Evolutionary conservation across 768 basidiomycete genomes (phyloP), one percentile per base, ranked within the genome.

Genomic region (Plicaturopsis crispa): DNA sequence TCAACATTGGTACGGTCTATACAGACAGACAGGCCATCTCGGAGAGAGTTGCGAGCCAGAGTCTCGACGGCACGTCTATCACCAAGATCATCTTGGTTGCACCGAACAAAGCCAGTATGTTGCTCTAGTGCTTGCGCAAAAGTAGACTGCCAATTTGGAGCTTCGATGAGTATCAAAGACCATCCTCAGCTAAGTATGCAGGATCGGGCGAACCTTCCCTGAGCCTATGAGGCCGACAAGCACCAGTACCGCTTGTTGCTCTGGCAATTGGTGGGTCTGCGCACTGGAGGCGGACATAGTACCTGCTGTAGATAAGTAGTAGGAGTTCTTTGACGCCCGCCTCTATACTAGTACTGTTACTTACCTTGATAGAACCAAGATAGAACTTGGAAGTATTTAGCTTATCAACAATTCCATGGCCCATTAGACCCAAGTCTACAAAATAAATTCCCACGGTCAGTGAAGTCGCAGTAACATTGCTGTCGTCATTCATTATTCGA

Each of bases 31-130:
- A 63, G 55, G n/a, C 83, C 82, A 45, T 68, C 56, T 33, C 49
- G 45, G 36, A 88, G 66, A 5, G 68, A 65, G 17, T 60, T 46
- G 41, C 75, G 59, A 4, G 75, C 80, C 24, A 78, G 57, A 6
- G 60, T 53, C 53, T 88, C 86, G 0, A 88, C 86, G n/a, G 48
- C 57, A 10, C 67, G 68, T 47, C 86, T 69, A 48, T 67, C 65
- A 13, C 84, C 87, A 31, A 90, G 67, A 38, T 87, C 80, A 50
- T 90, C 87, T 57, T 89, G 85, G 61, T 78, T 86, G 55, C 84
- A 88, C 47, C 84, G 53, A 86, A 83, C 30, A 58, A 58, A 6
- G 85, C 80, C 14, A 14, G 26, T 41, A 48, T 79, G 59, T 4
- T 53, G 43, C 49, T 86, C 65, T 4, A 89, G 67, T n/a, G 79